Conservation (phyloP, 1,284 basidiomycete species). For the Boletellus sp. region DNA sequence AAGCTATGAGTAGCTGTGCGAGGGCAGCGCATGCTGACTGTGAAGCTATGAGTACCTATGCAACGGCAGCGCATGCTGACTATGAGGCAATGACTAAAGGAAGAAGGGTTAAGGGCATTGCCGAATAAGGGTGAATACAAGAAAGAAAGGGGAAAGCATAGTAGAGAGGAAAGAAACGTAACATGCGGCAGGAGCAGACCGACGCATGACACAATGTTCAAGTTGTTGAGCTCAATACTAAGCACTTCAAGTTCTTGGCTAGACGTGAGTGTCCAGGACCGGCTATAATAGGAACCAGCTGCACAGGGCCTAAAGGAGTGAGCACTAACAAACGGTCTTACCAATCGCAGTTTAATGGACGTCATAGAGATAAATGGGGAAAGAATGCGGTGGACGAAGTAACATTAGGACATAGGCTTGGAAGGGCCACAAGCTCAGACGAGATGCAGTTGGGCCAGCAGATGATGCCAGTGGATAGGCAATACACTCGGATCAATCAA, state of each 20-base stretch:
- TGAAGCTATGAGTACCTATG: too few relatives aligned
- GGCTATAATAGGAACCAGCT: conserved; percentile 22
- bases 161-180: too few relatives aligned
- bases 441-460: conserved; percentile 25
- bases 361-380: conserved; percentile 26
- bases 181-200: conserved; percentile 20
- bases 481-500: conserved; percentile 27
- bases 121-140: too few relatives aligned
- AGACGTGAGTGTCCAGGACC: too few relatives aligned
- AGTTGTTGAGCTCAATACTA: conserved; percentile 29
- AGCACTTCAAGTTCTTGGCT: conserved; percentile 17
- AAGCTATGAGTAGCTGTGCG: too few relatives aligned
- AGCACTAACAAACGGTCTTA: conserved; percentile 22
- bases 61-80: too few relatives aligned
- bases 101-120: too few relatives aligned
- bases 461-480: conserved; percentile 20
- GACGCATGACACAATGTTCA: conserved; percentile 15
- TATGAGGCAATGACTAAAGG: too few relatives aligned
- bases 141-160: too few relatives aligned
- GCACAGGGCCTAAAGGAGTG: conserved; percentile 15
- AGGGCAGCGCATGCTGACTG: too few relatives aligned
- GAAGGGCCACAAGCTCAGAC: conserved; percentile 19
- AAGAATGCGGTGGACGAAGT: conserved; percentile 25
- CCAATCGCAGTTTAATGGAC: conserved; percentile 27
- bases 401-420: conserved; percentile 23